phyloP scores from a whole-genome alignment of 2,329 filamentous ascomycete species.

The Neodidymelliopsis sp. region DNA sequence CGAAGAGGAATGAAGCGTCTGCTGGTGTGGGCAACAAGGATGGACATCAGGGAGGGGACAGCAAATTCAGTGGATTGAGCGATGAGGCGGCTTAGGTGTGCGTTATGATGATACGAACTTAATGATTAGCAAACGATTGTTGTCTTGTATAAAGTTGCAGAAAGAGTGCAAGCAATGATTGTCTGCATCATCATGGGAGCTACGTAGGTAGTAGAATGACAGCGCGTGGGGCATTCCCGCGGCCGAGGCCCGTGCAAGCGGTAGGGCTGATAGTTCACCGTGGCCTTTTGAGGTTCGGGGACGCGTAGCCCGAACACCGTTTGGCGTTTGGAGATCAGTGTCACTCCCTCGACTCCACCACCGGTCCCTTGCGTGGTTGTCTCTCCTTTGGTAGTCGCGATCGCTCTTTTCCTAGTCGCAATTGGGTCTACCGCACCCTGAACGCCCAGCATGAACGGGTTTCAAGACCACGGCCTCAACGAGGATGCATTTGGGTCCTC shows the following conservation, averaged over 20 bases:
- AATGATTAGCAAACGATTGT: not conserved
- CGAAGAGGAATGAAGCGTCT: constrained; percentile 42
- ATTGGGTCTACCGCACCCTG: constrained; percentile 39
- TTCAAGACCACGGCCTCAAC: constrained; percentile 70
- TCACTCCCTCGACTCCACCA: constrained; percentile 17
- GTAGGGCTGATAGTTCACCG: constrained; percentile 32
- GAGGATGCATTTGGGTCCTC: constrained; percentile 83
- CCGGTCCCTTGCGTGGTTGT: constrained; percentile 14
- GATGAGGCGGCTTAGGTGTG: constrained; percentile 1
- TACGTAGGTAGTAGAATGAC: too few species aligned
- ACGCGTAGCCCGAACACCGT: constrained; percentile 8
- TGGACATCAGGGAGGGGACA: constrained; percentile 23
- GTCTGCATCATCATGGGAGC: too few species aligned
- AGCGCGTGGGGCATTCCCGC: constrained; percentile 15
- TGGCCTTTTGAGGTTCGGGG: constrained; percentile 47
- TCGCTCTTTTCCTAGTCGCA: constrained; percentile 19
- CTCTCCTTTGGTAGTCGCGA: constrained; percentile 8
- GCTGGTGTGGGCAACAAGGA: constrained; percentile 37
- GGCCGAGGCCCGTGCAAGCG: constrained; percentile 7
- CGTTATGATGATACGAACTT: not conserved
- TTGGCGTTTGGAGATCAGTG: constrained; percentile 9
- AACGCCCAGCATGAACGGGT: constrained; percentile 74
- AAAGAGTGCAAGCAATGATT: too few species aligned
- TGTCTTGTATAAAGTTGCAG: too few species aligned
- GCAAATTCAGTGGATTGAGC: constrained; percentile 33